phyloP scores from a whole-genome alignment of 495 filamentous ascomycete genomes.

The Chaetomidium leptoderma region DNA sequence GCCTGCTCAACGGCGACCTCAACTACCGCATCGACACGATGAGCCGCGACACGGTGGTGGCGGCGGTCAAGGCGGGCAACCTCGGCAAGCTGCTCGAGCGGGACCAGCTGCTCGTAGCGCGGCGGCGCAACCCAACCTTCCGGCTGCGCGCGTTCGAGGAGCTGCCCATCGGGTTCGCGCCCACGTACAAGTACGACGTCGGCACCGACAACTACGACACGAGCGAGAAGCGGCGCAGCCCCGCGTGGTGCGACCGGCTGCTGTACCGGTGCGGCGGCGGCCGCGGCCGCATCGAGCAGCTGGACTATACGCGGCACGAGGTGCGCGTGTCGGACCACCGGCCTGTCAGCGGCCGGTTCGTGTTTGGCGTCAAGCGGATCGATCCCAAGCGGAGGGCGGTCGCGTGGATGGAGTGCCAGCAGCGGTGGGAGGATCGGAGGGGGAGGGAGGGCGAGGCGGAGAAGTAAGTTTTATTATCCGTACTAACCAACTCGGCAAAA shows the following conservation, averaged over 20 bases:
- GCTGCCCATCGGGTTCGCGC: constrained; percentile 79
- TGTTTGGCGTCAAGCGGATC: constrained; percentile 76
- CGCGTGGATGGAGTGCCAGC: constrained; percentile 66
- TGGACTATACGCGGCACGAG: constrained; percentile 85
- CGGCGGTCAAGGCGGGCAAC: constrained; percentile 72
- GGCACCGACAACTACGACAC: constrained; percentile 91
- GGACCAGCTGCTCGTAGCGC: constrained; percentile 84
- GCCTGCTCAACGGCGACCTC: constrained; percentile 90
- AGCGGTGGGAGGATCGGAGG: constrained; percentile 67
- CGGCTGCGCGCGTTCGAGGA: constrained; percentile 82
- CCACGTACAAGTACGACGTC: constrained; percentile 98
- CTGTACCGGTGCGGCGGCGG: constrained; percentile 64
- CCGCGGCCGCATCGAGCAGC: constrained; percentile 73
- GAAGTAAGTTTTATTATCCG: constrained; percentile 43
- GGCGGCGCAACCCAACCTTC: constrained; percentile 83
- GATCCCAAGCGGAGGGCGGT: constrained; percentile 56
- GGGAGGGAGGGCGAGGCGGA: constrained; percentile 57
- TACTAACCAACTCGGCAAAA: too few relatives aligned
- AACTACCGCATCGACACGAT: constrained; percentile 99
- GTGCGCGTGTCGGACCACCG: constrained; percentile 87
- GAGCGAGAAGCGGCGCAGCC: constrained; percentile 90
- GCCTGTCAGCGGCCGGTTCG: constrained; percentile 82
- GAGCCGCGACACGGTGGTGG: constrained; percentile 83
- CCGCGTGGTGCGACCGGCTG: constrained; percentile 94
- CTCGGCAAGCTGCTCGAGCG: constrained; percentile 87